Evolutionary conservation across 208 protist genomes (phyloP), one percentile per base, ranked within the genome.

Genomic region (Spironucleus salmonicida): DNA sequence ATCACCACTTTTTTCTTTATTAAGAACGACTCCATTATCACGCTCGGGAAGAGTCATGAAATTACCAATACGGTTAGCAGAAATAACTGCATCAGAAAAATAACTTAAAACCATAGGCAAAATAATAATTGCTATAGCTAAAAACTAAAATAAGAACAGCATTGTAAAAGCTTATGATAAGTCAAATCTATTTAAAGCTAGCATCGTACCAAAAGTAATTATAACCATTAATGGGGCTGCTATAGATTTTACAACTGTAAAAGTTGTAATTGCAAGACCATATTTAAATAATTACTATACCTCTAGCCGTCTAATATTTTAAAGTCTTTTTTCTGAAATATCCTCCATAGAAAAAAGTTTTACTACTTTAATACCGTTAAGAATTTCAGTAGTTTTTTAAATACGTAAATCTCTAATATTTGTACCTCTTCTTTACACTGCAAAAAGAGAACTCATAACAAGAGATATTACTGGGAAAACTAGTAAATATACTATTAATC

Each of bases 271-370:
- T 15, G 57, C 9, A 29, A 62, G 30, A 58, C n/a, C 32, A 0
- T 42, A 23, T 26, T 29, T 1, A 29, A 15, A n/a, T 0, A 78
- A 41, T 1, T 49, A 27, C 40, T 32, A 34, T 9, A 75, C 1
- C 45, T 82, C 79, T 27, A 35, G 4, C 27, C 62, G n/a, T 59
- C 79, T n/a, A 27, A 41, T 66, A 2, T 81, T 53, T 15, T 76
- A 27, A 35, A 88, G 58, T 30, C 45, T 34, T 23, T 39, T 39
- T 7, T 78, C 45, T 39, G 86, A 84, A 0, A 74, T 41, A 4
- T 79, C 53, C 45, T 90, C 87, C 80, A 79, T 88, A 15, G 79
- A 82, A 67, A 82, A 85, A 1, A 88, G 49, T 74, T 89, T 89
- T 30, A 90, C 49, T 27, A 85, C 78, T 59, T 79, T 57, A 53